Evolutionary conservation across 305 asterid genomes (phyloP).

Genomic region (Fraxinus ornus): DNA sequence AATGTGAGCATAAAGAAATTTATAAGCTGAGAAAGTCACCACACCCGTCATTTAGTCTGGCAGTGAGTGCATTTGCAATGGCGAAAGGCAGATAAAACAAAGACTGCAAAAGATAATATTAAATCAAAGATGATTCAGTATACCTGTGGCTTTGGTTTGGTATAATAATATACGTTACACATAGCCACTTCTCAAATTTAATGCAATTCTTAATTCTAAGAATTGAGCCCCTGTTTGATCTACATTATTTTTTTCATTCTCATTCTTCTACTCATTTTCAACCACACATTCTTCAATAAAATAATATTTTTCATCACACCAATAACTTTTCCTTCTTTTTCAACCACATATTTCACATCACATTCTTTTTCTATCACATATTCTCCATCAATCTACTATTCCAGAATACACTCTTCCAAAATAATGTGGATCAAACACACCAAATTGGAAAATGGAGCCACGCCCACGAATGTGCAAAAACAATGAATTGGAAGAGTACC

Average conservation of each 20-base stretch:
- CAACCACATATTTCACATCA: too few species aligned
- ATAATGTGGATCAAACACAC: too few species aligned
- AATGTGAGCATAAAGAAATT: conserved; percentile 7
- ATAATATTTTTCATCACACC: too few species aligned
- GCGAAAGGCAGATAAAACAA: conserved; percentile 84
- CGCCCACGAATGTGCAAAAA: neutral
- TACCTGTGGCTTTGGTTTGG: neutral
- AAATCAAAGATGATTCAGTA: conserved; percentile 13
- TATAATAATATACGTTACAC: neutral
- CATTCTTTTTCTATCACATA: too few species aligned
- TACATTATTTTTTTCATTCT: too few species aligned
- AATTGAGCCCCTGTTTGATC: neutral
- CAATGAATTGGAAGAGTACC: neutral
- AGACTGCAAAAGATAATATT: conserved; percentile 51
- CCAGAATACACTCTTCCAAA: too few species aligned
- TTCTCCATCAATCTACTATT: too few species aligned
- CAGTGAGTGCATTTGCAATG: conserved; percentile 87
- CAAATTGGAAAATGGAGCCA: neutral
- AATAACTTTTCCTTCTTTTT: too few species aligned
- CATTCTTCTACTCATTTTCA: too few species aligned
- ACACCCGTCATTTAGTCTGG: conserved; percentile 86
- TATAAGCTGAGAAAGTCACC: conserved; percentile 24
- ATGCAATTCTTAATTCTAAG: neutral
- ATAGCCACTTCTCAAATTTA: neutral
- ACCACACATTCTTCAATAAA: too few species aligned